Conservation (phyloP, 2,329 filamentous ascomycete species). For the Talaromyces sp. region DNA sequence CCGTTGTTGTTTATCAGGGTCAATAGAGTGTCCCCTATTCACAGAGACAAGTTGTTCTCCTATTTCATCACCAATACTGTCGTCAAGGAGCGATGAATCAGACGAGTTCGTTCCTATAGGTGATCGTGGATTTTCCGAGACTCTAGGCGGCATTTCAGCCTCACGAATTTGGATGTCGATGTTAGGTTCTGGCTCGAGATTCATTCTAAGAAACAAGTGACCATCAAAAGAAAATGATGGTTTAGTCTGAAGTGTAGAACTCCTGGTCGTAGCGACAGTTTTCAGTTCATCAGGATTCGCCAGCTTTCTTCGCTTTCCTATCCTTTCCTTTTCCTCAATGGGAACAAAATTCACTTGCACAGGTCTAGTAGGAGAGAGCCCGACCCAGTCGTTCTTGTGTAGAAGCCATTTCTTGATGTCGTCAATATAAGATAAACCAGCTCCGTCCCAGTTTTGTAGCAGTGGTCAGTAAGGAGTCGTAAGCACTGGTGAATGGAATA, state of each 20-base stretch:
- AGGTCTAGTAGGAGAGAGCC: conserved; percentile 27
- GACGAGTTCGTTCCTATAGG: not conserved
- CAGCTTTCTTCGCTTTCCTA: conserved; percentile 31
- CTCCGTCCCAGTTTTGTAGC: not conserved
- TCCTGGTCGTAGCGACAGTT: conserved; percentile 12
- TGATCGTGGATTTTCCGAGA: not conserved
- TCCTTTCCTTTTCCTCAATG: conserved; percentile 23
- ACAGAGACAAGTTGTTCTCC: not conserved
- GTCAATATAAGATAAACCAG: conserved; percentile 15
- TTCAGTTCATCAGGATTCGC: conserved; percentile 25
- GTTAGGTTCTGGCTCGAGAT: not conserved
- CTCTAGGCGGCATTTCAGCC: not conserved
- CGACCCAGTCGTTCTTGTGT: conserved; percentile 33
- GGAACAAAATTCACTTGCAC: conserved; percentile 26
- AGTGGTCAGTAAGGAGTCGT: not conserved
- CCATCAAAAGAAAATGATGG: not conserved
- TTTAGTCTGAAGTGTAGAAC: conserved; percentile 2
- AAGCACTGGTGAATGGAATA: not conserved
- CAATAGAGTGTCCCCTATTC: not conserved
- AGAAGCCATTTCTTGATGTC: conserved; percentile 29
- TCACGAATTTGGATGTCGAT: conserved; percentile 2
- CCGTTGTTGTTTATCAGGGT: not conserved
- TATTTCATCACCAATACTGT: not conserved
- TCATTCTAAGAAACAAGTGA: not conserved
- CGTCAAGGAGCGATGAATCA: not conserved